Evolutionary conservation across 306 rosid genomes (phyloP).

Genomic region (Prunus mira): DNA sequence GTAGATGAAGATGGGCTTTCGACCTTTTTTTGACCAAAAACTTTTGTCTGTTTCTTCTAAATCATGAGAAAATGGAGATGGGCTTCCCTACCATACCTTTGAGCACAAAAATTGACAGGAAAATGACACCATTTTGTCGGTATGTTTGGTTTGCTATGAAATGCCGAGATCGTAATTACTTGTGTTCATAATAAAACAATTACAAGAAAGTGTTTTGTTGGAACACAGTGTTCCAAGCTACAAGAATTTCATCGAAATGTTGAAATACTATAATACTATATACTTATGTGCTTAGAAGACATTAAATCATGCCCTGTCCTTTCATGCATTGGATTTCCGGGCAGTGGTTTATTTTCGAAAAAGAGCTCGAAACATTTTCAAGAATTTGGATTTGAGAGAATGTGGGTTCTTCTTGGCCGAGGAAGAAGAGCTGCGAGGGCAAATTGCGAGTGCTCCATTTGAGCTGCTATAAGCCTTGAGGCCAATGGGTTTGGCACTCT

Average conservation of each 20-base stretch:
- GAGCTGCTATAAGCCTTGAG: background rate
- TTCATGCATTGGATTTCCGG: background rate
- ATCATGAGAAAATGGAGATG: background rate
- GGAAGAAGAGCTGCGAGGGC: background rate
- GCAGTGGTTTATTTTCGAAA: background rate
- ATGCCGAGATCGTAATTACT: background rate
- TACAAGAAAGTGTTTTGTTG: background rate
- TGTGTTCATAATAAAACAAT: background rate
- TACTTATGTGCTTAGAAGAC: no score
- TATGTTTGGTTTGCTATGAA: background rate
- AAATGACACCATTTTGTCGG: background rate
- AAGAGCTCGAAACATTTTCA: background rate
- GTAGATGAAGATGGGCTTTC: background rate
- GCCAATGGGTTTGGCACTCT: slow-evolving; percentile 13
- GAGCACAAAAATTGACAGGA: background rate
- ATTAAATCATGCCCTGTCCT: background rate
- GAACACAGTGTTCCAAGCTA: background rate
- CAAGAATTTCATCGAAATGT: background rate
- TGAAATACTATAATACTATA: background rate
- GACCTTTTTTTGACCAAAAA: background rate
- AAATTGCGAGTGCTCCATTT: background rate
- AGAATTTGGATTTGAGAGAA: background rate
- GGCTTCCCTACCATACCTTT: background rate
- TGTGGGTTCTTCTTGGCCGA: background rate
- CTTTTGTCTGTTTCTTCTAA: background rate